A percentile compares a stretch with the other conserved stretches of the same genome.
Evolutionary conservation across 2,329 filamentous ascomycete species (phyloP).

Genomic region (Pseudogymnoascus destructans): DNA sequence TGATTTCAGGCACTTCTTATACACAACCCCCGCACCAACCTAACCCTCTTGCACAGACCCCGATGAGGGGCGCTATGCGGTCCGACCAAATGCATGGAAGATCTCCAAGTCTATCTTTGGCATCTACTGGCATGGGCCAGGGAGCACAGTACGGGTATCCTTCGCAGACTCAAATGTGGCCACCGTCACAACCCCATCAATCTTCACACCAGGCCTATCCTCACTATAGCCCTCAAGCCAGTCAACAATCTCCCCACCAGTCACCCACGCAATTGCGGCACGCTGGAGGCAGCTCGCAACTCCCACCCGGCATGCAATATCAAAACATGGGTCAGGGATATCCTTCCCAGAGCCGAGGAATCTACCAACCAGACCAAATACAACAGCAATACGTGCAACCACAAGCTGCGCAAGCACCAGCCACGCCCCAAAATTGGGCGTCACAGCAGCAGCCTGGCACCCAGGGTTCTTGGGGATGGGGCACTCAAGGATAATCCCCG

Average conservation of each 20-base stretch:
- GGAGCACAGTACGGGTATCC: conserved; percentile 45
- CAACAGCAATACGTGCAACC: conserved; percentile 57
- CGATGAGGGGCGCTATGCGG: conserved; percentile 48
- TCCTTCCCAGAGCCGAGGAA: conserved; percentile 39
- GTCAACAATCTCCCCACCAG: conserved; percentile 34
- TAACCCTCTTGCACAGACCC: conserved; percentile 58
- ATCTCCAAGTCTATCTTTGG: conserved; percentile 46
- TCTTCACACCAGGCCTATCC: conserved; percentile 43
- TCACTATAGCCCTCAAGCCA: conserved; percentile 37
- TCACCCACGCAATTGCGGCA: conserved; percentile 49
- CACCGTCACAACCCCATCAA: conserved; percentile 47
- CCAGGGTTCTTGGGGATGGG: conserved; percentile 23
- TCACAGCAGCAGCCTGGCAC: conserved; percentile 22
- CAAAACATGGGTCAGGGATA: conserved; percentile 50
- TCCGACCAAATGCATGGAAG: conserved; percentile 53
- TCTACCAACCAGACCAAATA: conserved; percentile 50
- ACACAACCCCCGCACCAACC: conserved; percentile 60
- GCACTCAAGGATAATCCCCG: conserved; percentile 12
- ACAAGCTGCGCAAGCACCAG: conserved; percentile 30
- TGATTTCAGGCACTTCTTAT: conserved; percentile 45
- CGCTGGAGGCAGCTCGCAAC: conserved; percentile 38
- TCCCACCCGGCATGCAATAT: conserved; percentile 48
- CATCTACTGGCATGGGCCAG: conserved; percentile 39
- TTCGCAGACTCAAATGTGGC: conserved; percentile 50
- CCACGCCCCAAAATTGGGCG: conserved; percentile 24